Evolutionary conservation across 768 basidiomycete genomes (phyloP), one percentile per base, ranked within the genome.

Genomic region (Strobilomyces confusus): DNA sequence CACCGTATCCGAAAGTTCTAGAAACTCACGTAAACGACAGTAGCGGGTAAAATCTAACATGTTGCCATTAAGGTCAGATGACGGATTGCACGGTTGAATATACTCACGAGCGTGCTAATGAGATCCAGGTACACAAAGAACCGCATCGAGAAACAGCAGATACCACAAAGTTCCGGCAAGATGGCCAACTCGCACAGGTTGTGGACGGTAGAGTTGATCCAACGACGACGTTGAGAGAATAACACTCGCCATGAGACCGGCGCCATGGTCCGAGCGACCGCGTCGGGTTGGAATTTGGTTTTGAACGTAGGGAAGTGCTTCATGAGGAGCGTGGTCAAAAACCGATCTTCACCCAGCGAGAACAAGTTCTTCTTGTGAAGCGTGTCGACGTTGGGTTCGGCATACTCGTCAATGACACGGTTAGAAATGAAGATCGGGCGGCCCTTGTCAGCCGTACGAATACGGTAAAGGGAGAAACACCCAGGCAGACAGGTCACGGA

Each of bases 111-210:
- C 4, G 84, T 86, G 49, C 82, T 77, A 46, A 87, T 68, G 25
- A 87, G 73, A 68, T 86, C 84, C 23, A 87, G 63, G 67, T 83
- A 85, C 29, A 86, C 86, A 63, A 87, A 77, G 70, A 82, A 83
- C 36, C 80, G 74, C 85, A 86, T 86, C n/a, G 82, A 84, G 76
- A 86, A 86, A 60, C 81, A 82, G 58, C 84, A 86, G 62, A 86
- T 78, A 5, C 84, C 84, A 64, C 83, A 84, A 9, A 86, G 69
- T 32, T 85, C 80, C 11, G 81, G 80, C 20, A 86, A 65, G 66
- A 82, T 75, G 26, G 81, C 77, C 47, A 86, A 72, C 63, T 86
- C 84, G 63, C 80, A 81, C 33, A 86, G 66, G 65, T 86, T 86
- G 63, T 86, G 84, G 23, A 86, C 71, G 12, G 84, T 86, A 41